A percentile compares a stretch with the other conserved stretches of the same genome.
Evolutionary conservation across 768 basidiomycete species (phyloP).

Genomic region (Lactarius hatsudake): DNA sequence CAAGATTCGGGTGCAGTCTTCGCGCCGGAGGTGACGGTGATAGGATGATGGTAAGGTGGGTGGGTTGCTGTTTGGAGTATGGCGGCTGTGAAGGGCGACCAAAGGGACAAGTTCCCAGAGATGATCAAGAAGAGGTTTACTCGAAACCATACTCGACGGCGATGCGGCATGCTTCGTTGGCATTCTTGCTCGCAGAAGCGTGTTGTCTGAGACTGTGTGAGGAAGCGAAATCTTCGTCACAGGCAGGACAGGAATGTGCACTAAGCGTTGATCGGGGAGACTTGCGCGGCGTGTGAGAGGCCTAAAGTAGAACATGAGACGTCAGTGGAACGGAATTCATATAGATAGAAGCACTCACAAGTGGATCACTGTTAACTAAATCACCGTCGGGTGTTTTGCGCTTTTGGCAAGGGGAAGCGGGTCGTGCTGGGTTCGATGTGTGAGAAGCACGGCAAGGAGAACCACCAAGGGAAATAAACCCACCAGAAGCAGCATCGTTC

Average conservation of each 20-base stretch:
- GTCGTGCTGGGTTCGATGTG: slow-evolving; percentile 1
- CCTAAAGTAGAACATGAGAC: slow-evolving; percentile 3
- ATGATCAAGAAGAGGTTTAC: slow-evolving; percentile 30
- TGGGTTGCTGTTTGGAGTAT: neutral
- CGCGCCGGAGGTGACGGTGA: neutral
- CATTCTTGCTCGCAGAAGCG: slow-evolving; percentile 44
- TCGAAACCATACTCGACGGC: slow-evolving; percentile 78
- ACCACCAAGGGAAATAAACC: slow-evolving; percentile 3
- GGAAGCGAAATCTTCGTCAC: slow-evolving; percentile 63
- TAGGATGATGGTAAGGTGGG: neutral
- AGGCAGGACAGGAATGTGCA: slow-evolving; percentile 69
- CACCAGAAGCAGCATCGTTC: slow-evolving; percentile 29
- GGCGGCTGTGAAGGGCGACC: neutral
- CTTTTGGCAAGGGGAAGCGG: slow-evolving; percentile 25
- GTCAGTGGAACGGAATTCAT: slow-evolving; percentile 19
- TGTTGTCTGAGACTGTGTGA: slow-evolving; percentile 60
- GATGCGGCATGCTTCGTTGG: slow-evolving; percentile 67
- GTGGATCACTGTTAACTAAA: slow-evolving; percentile 13
- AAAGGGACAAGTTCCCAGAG: neutral
- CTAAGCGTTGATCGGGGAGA: slow-evolving; percentile 21
- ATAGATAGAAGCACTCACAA: slow-evolving; percentile 13
- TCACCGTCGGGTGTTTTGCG: slow-evolving; percentile 26
- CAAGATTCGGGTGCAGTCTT: neutral
- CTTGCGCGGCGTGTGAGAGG: slow-evolving; percentile 24
- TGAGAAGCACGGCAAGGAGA: neutral